Evolutionary conservation across 108 stramenopile species (phyloP).

Genomic region (Craspedostauros australis): DNA sequence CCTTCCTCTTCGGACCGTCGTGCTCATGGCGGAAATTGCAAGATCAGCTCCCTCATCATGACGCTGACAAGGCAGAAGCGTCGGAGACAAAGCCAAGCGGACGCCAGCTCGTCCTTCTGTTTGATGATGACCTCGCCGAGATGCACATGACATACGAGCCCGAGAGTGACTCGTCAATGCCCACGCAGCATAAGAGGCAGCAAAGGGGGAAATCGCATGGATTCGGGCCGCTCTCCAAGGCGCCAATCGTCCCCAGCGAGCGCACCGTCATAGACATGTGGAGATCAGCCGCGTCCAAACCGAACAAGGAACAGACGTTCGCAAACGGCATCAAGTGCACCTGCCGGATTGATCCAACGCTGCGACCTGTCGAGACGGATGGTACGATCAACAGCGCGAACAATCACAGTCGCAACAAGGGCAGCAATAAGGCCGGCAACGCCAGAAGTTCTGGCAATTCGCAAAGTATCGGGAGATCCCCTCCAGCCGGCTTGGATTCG

Average conservation of each 20-base stretch:
- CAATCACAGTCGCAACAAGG: neutral
- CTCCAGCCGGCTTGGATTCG: slow-evolving; percentile 15
- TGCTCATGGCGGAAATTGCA: neutral
- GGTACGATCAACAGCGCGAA: neutral
- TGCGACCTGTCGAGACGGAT: too few relatives aligned
- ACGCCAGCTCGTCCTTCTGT: slow-evolving; percentile 49
- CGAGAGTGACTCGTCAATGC: neutral
- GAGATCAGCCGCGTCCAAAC: slow-evolving; percentile 45
- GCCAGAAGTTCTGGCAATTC: too few relatives aligned
- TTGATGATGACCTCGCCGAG: slow-evolving; percentile 51
- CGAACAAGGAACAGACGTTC: neutral
- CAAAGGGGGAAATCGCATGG: too few relatives aligned
- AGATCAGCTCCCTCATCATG: neutral
- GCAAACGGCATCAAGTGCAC: slow-evolving; percentile 5
- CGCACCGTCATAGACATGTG: slow-evolving; percentile 47
- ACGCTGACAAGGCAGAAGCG: too few relatives aligned
- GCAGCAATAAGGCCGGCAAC: neutral
- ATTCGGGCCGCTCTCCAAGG: neutral
- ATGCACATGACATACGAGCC: slow-evolving; percentile 20
- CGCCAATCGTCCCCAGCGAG: slow-evolving; percentile 31
- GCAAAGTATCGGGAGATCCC: neutral
- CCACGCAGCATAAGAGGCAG: neutral
- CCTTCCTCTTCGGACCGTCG: slow-evolving; percentile 57
- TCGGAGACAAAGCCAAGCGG: neutral
- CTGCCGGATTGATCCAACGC: slow-evolving; percentile 18